Conservation (phyloP, 2,329 filamentous ascomycete genomes). For the Penicillium aurantiogriseum region DNA sequence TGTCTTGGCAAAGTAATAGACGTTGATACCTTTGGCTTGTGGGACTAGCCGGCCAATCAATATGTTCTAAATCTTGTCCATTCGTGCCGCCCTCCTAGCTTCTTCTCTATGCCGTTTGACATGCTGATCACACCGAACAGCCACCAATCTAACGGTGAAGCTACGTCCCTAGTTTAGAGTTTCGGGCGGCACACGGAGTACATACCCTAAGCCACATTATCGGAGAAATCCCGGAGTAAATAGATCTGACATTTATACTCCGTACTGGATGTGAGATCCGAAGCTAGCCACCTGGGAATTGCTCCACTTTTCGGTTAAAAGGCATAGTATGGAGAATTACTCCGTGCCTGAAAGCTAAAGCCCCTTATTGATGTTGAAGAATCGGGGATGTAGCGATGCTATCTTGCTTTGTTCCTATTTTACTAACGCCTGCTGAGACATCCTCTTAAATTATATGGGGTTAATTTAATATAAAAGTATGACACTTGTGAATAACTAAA, state of each 20-base stretch:
- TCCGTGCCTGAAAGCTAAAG: background rate
- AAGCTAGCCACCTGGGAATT: too few species aligned
- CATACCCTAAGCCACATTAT: too few species aligned
- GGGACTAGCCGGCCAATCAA: background rate
- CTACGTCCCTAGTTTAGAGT: background rate
- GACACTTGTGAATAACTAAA: background rate
- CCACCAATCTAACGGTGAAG: constrained; percentile 13
- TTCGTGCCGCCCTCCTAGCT: constrained; percentile 4
- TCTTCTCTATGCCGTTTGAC: constrained; percentile 1
- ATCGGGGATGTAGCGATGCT: background rate
- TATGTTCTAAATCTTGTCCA: background rate
- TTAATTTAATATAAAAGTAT: too few species aligned
- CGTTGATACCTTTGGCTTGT: background rate
- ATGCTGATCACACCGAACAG: constrained; percentile 13
- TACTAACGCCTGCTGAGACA: background rate
- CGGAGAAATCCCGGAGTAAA: too few species aligned
- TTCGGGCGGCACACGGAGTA: background rate
- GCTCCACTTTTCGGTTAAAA: too few species aligned
- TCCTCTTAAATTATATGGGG: background rate
- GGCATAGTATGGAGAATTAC: background rate
- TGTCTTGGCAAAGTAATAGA: background rate
- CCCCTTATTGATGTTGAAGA: background rate
- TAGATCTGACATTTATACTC: too few species aligned
- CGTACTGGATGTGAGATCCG: too few species aligned
- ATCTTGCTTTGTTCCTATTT: background rate